A percentile compares a stretch with the other conserved stretches of the same genome.
Conservation (phyloP, 2,329 filamentous ascomycete genomes). For the Alternaria conjuncta region DNA sequence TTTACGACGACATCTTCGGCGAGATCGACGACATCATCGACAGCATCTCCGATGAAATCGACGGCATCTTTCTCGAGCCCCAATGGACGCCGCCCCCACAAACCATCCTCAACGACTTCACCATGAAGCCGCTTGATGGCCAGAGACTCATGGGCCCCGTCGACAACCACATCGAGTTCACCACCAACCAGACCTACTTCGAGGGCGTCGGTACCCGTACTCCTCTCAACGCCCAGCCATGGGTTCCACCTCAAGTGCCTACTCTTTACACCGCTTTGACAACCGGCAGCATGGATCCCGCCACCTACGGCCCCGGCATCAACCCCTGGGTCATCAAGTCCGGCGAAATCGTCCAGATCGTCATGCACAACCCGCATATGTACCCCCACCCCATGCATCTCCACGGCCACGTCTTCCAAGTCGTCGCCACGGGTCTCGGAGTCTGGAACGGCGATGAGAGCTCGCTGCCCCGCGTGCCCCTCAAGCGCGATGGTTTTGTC, state of each 20-base stretch:
- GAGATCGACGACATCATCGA: not conserved
- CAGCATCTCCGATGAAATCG: constrained; percentile 59
- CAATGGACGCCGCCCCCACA: constrained; percentile 60
- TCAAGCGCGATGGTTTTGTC: constrained; percentile 36
- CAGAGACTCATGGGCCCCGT: constrained; percentile 65
- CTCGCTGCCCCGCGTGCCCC: constrained; percentile 23
- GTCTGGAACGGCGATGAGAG: constrained; percentile 29
- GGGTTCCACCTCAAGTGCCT: constrained; percentile 74
- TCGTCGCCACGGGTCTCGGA: constrained; percentile 51
- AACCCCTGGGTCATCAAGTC: constrained; percentile 42
- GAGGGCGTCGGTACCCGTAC: constrained; percentile 61
- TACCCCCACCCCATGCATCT: constrained; percentile 46
- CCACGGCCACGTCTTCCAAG: constrained; percentile 63
- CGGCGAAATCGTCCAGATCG: constrained; percentile 49
- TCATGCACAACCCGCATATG: constrained; percentile 43
- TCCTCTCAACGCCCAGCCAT: constrained; percentile 69
- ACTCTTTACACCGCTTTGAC: constrained; percentile 77
- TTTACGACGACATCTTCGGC: constrained; percentile 16
- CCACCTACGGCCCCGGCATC: constrained; percentile 30
- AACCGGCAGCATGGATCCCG: constrained; percentile 56
- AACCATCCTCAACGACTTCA: constrained; percentile 71
- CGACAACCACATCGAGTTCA: constrained; percentile 66
- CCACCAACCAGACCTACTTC: constrained; percentile 64
- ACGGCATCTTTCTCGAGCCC: constrained; percentile 58
- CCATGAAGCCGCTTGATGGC: constrained; percentile 71